phyloP scores from a whole-genome alignment of 257 asterid species.

The Lantana camara region DNA sequence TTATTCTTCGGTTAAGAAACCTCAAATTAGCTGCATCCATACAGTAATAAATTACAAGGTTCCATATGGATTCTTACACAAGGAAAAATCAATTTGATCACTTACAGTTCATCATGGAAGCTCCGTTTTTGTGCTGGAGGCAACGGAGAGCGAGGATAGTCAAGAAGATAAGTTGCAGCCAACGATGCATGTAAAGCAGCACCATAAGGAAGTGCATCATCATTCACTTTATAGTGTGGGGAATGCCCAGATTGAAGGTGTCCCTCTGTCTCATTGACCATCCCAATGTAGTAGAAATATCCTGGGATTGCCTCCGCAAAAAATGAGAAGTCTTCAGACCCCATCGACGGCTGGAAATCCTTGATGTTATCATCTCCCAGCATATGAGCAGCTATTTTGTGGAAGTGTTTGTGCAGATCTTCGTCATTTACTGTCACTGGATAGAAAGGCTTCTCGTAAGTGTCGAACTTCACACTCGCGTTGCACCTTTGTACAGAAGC shows the following conservation, averaged over 20 bases:
- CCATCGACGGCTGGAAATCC: conserved; percentile 46
- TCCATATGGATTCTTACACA: neutral
- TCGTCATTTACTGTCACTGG: conserved; percentile 53
- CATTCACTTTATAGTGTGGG: conserved; percentile 52
- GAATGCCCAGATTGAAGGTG: conserved; percentile 44
- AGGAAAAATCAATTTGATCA: neutral
- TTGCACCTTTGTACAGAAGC: conserved; percentile 67
- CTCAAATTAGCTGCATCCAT: no score
- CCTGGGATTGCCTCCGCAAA: conserved; percentile 64
- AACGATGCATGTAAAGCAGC: conserved; percentile 72
- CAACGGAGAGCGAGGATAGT: conserved; percentile 30
- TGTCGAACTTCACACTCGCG: conserved; percentile 42
- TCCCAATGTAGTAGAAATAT: conserved; percentile 54
- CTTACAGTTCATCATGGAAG: conserved; percentile 50
- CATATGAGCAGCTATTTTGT: conserved; percentile 41
- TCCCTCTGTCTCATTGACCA: conserved; percentile 52
- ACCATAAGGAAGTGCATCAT: conserved; percentile 65
- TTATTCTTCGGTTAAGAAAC: no score
- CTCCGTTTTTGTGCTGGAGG: conserved; percentile 6
- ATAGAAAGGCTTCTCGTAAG: conserved; percentile 46
- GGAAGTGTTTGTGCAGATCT: conserved; percentile 50
- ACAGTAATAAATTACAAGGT: neutral
- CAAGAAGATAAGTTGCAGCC: conserved; percentile 46
- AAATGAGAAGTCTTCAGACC: conserved; percentile 66
- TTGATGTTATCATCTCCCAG: conserved; percentile 43